Evolutionary conservation across 345 rosid species (phyloP).

Genomic region (Stellera chamaejasme): DNA sequence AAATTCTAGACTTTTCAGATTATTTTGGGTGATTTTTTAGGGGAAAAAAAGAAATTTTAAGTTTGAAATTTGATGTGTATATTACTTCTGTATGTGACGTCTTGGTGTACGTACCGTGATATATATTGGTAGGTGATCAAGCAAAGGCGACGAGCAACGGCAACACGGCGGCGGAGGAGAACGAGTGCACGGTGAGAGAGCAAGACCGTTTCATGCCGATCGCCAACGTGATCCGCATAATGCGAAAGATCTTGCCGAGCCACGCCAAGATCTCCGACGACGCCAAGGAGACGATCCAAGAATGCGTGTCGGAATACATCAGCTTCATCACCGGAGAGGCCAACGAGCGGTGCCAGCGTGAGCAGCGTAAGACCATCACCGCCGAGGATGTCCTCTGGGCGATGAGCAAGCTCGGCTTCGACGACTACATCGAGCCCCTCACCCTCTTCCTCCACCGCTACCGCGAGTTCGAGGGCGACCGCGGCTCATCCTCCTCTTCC

Average conservation of each 20-base stretch:
- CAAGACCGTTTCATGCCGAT: conserved; percentile 97
- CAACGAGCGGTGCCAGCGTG: conserved; percentile 89
- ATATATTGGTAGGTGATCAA: conserved; percentile 21
- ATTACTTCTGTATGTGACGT: background rate
- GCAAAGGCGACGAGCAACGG: conserved; percentile 15
- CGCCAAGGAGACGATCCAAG: conserved; percentile 93
- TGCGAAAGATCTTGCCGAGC: conserved; percentile 80
- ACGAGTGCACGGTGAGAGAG: conserved; percentile 67
- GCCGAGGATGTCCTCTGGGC: conserved; percentile 95
- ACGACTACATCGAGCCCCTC: conserved; percentile 78
- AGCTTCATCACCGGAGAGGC: conserved; percentile 98
- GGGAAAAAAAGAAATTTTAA: background rate
- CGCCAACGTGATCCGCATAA: conserved; percentile 85
- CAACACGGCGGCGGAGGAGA: conserved; percentile 26
- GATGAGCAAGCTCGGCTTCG: conserved; percentile 91
- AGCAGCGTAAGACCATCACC: conserved; percentile 93
- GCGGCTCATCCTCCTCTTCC: conserved; percentile 20
- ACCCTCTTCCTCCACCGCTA: conserved; percentile 65
- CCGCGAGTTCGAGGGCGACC: conserved; percentile 70
- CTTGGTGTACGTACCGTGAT: conserved; percentile 16
- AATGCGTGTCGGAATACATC: conserved; percentile 95
- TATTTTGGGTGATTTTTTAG: too few relatives aligned
- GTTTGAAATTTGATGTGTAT: background rate
- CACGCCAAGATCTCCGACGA: conserved; percentile 95
- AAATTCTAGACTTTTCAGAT: too few relatives aligned